Evolutionary conservation across 2,329 filamentous ascomycete species (phyloP).

Genomic region (Stagonosporopsis tanaceti): DNA sequence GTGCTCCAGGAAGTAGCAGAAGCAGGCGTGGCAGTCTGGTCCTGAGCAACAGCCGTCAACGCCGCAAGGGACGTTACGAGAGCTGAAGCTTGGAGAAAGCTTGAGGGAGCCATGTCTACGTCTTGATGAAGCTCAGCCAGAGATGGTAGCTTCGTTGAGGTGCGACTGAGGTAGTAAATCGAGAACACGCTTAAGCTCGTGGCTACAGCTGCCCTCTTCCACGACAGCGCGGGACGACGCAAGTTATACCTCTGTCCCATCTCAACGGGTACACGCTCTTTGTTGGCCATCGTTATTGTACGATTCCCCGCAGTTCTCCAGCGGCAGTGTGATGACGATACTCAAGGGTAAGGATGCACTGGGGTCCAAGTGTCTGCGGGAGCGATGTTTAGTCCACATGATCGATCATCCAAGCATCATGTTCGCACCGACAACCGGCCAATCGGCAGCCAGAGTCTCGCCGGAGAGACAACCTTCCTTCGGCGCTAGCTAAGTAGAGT

Average conservation of each 20-base stretch:
- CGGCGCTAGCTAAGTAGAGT: constrained; percentile 5
- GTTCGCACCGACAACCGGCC: constrained; percentile 31
- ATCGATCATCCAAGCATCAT: background rate
- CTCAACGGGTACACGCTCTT: constrained; percentile 6
- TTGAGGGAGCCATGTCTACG: constrained; percentile 20
- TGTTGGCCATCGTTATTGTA: constrained; percentile 9
- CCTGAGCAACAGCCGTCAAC: constrained; percentile 32
- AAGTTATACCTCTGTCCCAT: constrained; percentile 20
- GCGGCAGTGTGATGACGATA: constrained; percentile 28
- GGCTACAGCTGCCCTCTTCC: constrained; percentile 11
- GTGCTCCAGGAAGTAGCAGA: constrained; percentile 31
- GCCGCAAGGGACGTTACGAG: constrained; percentile 35
- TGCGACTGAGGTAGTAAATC: constrained; percentile 6
- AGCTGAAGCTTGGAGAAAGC: constrained; percentile 33
- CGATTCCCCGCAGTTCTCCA: constrained; percentile 24
- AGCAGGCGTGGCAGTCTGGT: constrained; percentile 24
- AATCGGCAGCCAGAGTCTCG: constrained; percentile 20
- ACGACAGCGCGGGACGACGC: constrained; percentile 4
- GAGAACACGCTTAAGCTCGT: constrained; percentile 9
- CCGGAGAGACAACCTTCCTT: background rate
- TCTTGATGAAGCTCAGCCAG: constrained; percentile 2
- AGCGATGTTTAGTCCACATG: constrained; percentile 11
- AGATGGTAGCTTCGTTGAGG: background rate
- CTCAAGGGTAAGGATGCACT: constrained; percentile 3
- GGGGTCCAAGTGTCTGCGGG: constrained; percentile 11